Percentiles rank a stretch among this genome's conserved stretches.
These are phyloP conservation scores for Fusarium torreyae DNA, from an alignment of 2,329 filamentous ascomycete genomes.

Conservation along the genomic window DNA sequence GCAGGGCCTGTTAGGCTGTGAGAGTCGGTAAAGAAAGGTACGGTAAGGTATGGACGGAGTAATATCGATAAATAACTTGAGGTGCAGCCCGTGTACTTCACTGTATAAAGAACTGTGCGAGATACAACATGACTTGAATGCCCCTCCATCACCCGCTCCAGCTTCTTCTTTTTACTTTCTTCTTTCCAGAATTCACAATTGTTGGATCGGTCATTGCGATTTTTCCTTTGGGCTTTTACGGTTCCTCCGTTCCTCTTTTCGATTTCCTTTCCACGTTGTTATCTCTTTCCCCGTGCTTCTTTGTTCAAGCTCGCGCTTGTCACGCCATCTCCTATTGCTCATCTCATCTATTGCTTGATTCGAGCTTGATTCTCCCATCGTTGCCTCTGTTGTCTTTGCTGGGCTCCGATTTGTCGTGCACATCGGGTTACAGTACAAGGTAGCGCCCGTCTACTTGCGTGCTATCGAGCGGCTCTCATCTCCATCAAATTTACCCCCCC, in stretches of 20 bases:
- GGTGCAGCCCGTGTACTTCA: slow-evolving; percentile 2
- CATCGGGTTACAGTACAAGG: slow-evolving; percentile 5
- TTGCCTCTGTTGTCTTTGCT: slow-evolving; percentile 14
- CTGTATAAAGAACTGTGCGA: slow-evolving; percentile 30
- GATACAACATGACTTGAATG: slow-evolving; percentile 17
- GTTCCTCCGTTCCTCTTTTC: slow-evolving; percentile 31
- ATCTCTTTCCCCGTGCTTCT: slow-evolving; percentile 9
- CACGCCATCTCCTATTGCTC: slow-evolving; percentile 9
- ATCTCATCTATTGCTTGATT: slow-evolving; percentile 8
- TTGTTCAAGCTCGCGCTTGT: slow-evolving; percentile 8
- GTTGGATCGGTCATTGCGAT: slow-evolving; percentile 32
- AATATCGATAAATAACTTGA: not conserved
- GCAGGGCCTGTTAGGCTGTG: slow-evolving; percentile 23
- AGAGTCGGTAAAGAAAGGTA: slow-evolving; percentile 32
- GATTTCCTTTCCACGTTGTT: slow-evolving; percentile 19
- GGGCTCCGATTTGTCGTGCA: slow-evolving; percentile 9
- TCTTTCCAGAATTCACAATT: slow-evolving; percentile 22
- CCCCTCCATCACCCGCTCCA: slow-evolving; percentile 22
- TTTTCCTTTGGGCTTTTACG: slow-evolving; percentile 37
- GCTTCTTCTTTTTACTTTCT: slow-evolving; percentile 23
- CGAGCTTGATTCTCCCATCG: not conserved
- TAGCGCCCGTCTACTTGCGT: slow-evolving; percentile 15
- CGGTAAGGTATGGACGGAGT: not conserved
- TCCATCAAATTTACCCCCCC: slow-evolving; percentile 18
- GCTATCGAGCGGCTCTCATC: slow-evolving; percentile 24